A percentile compares a stretch with the other conserved stretches of the same genome.
Conservation (phyloP, 768 basidiomycete genomes). For the Hypholoma sublateritium region DNA sequence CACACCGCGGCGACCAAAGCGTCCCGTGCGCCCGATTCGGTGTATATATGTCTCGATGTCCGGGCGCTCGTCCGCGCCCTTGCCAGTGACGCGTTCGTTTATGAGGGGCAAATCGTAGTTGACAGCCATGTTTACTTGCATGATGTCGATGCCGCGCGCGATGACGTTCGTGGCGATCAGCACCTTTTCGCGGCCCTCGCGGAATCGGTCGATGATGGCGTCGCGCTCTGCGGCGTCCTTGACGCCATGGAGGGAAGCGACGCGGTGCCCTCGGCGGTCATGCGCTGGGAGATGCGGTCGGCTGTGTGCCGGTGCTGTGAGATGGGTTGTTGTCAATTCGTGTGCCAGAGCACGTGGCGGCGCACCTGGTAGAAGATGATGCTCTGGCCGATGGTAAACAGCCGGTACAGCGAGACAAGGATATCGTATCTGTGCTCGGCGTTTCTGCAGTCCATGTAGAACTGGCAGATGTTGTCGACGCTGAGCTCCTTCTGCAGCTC, state of each 20-base stretch:
- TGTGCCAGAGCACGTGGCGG: too few relatives aligned
- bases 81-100: conserved; percentile 69
- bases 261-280: conserved; percentile 93
- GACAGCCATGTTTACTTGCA: conserved; percentile 99
- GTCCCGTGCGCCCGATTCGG: conserved; percentile 96
- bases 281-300: conserved; percentile 89
- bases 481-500: conserved; percentile 89
- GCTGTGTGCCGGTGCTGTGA: conserved; percentile 89
- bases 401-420: conserved; percentile 82
- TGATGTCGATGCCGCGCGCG: conserved; percentile 96
- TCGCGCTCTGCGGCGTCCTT: conserved; percentile 92
- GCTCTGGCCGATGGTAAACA: conserved; percentile 95
- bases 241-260: conserved; percentile 92
- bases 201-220: conserved; percentile 89
- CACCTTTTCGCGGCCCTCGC: conserved; percentile 91
- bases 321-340: too few relatives aligned
- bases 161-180: conserved; percentile 99
- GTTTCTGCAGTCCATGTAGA: conserved; percentile 94
- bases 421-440: conserved; percentile 96
- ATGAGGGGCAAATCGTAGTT: conserved; percentile 94
- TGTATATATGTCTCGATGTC: conserved; percentile 98
- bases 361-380: conserved; percentile 96
- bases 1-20: conserved; percentile 96
- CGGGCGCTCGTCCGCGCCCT: conserved; percentile 55
- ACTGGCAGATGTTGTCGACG: conserved; percentile 92